phyloP scores from a whole-genome alignment of 208 protist genomes.

The Trypanosoma boissoni region DNA sequence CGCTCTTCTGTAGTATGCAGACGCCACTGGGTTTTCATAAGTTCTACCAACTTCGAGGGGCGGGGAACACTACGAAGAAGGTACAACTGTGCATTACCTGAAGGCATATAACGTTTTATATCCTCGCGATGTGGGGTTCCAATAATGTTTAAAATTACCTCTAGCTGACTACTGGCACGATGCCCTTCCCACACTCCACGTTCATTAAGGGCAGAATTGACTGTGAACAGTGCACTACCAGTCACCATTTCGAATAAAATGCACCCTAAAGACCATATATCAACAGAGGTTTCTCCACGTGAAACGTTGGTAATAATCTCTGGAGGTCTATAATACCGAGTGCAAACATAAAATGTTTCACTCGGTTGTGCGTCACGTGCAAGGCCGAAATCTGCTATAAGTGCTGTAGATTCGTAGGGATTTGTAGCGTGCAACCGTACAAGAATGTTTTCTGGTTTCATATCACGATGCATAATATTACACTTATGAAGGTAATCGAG shows the following conservation, averaged over 20 bases:
- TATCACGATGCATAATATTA: constrained; percentile 93
- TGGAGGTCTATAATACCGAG: constrained; percentile 95
- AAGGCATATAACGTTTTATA: constrained; percentile 65
- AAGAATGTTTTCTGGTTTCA: constrained; percentile 98
- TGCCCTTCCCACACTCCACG: constrained; percentile 73
- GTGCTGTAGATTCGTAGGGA: constrained; percentile 58
- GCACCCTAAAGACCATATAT: constrained; percentile 95
- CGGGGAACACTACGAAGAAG: constrained; percentile 58
- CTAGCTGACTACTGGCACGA: constrained; percentile 74
- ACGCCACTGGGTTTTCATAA: constrained; percentile 56
- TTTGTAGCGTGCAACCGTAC: constrained; percentile 64
- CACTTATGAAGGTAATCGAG: constrained; percentile 89
- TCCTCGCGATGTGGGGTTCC: constrained; percentile 68
- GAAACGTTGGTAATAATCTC: constrained; percentile 90
- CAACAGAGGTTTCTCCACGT: constrained; percentile 68
- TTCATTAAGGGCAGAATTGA: constrained; percentile 66
- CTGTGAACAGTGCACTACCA: constrained; percentile 91
- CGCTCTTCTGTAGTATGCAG: constrained; percentile 33
- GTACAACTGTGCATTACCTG: constrained; percentile 78
- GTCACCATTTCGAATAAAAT: constrained; percentile 94
- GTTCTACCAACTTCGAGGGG: constrained; percentile 44
- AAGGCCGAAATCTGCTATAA: constrained; percentile 89
- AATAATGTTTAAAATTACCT: constrained; percentile 78
- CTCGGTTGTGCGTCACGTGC: constrained; percentile 70
- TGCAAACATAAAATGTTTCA: constrained; percentile 93